Base-by-base conservation (phyloP, 106 monocot genomes). In the Triglochin maritima region DNA sequence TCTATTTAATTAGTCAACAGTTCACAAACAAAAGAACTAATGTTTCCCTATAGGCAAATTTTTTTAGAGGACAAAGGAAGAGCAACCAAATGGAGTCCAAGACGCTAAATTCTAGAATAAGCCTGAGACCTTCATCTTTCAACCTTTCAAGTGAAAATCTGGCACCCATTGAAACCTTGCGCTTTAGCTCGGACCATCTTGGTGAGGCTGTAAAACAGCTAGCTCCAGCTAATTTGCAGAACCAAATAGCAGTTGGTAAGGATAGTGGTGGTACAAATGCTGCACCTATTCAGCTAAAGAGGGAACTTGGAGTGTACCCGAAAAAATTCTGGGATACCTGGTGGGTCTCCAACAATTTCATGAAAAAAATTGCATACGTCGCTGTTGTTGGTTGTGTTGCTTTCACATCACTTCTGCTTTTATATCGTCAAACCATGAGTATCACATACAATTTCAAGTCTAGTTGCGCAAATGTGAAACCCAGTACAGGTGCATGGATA, bases 141-240 rank as follows among this genome's bases (percentile, higher is more conserved):
- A 70, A 63, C 57, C 70, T 77, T 71, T 69, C 78, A 62, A 14
- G 50, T 67, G 77, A 72, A 29, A 44, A 67, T 59, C 50, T 49
- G 62, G 41, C 76, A 58, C 55, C 69, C 52, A 74, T 56, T 11
- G 77, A 82, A 9, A 66, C 74, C 47, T 14, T 58, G 52, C 69
- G 56, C 63, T 47, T 80, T 41, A 81, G 68, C 59, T 80, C 80
- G 48, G 58, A 72, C 60, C 78, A 77, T 76, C 58, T 86, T 46
- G 85, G 86, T 9, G 88, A 86, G 50, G 88, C 88, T 56, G 88
- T 98, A 46, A 98, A 79, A 79, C 90, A 91, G 79, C 82, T 94
- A 42, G 79, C 94, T 63, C 79, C 89, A 49, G 17, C 68, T 60
- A 81, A 72, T 73, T 67, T 80, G 72, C 84, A 84, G 57, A 66